Base-by-base conservation (phyloP, 2,329 filamentous ascomycete species). In the Pyrenochaeta sp. region DNA sequence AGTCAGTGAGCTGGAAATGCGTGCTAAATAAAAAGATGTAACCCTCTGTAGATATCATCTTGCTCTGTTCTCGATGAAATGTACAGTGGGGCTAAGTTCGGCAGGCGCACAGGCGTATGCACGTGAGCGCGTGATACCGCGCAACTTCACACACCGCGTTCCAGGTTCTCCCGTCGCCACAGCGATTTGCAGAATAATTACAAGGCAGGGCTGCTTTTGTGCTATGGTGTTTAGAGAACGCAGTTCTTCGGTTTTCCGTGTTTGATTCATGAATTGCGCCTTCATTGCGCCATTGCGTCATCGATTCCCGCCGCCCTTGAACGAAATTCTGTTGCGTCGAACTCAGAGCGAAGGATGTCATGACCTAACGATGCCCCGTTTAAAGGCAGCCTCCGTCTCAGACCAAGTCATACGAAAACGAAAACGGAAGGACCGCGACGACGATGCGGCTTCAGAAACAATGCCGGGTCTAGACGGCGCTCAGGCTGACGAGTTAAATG, bases 331-430 rank as follows among this genome's bases (percentile, higher is more conserved):
- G 12, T 30, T 15, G 19, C 52, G 43, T 48, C 42, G 50, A 15
- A 24, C 30, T 22, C 44, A 34, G 37, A 25, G 36, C n/a, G 30
- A 56, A 49, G 54, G 58, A 40, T 28, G 64, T 42, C 48, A 68
- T 68, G 62, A 57, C 32, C 28, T 43, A 49, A 63, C 45, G 19
- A 66, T 66, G 64, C 62, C 64, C 49, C 62, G 64, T 28, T 42
- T 82, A 52, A 79, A 81, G 70, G 80, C 77, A 52, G 79, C 79
- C 19, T 76, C 78, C 7, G 78, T 81, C 10, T 81, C 79, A n/a
- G 73, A 77, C 32, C 79, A 81, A 56, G 69, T 80, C 13, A 71
- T 80, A 28, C 73, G 78, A 15, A 84, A 83, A 66, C 71, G 81
- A 34, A 83, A 83, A 65, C 66, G 71, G 25, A 72, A 77, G 43